Evolutionary conservation across 106 monocot genomes (phyloP), one percentile per base, ranked within the genome.

Genomic region (Vanilla planifolia): DNA sequence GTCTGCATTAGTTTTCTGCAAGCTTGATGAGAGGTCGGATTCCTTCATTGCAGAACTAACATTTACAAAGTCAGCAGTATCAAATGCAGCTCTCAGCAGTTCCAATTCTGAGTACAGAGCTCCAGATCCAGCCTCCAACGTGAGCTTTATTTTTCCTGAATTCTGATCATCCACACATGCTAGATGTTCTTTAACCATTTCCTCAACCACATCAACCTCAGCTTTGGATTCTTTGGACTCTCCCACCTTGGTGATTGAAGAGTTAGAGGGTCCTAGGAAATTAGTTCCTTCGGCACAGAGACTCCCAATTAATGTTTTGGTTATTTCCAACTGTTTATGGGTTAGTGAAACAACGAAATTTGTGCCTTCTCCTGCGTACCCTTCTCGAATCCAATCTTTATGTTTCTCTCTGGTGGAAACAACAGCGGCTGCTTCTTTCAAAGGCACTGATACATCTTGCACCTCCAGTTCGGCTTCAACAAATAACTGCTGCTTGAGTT

Each of bases 401-500:
- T 85, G 68, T 24, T 61, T 73, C 28, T 89, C 85, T 26, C 80
- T 59, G n/a, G n/a, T n/a, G n/a, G n/a, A n/a, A 21, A 67, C 22
- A 10, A 74, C 61, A 11, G 78, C 78, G 8, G 53, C 78, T 59
- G 79, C 62, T 43, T 77, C 62, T 46, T 80, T 80, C 61, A 73
- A 64, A 2, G 39, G 16, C 16, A 51, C 67, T 33, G 81, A 45
- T 60, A 79, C 81, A 8, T 50, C 10, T 16, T 55, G 50, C 23
- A 67, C 51, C 43, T 84, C 77, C 1, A 77, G 68, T 56, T 61
- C 61, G 3, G 58, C 10, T 13, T 68, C n/a, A n/a, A n/a, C 70
- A n/a, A 83, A 83, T 33, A 87, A 66, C 52, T 92, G 87, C 26
- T 46, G 33, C 51, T 80, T 93, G 62, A 93, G 46, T 63, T 43